Evolutionary conservation across 257 asterid species (phyloP).

Genomic region (Apocynum venetum): DNA sequence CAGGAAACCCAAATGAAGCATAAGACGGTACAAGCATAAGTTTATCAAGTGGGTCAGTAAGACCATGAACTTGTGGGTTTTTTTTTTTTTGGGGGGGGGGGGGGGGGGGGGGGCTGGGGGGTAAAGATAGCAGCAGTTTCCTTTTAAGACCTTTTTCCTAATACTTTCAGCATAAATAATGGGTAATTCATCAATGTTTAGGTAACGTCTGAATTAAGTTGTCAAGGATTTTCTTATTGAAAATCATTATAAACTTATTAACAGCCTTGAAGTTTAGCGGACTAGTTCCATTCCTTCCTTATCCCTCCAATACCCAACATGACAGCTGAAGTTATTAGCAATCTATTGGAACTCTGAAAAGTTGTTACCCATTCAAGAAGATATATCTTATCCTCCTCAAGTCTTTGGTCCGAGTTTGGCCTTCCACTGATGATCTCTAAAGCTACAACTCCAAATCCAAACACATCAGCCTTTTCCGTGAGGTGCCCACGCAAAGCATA

Average conservation of each 20-base stretch:
- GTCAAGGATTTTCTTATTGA: too few relatives aligned
- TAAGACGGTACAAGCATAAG: not conserved
- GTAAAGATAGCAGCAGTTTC: not conserved
- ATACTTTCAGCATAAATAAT: not conserved
- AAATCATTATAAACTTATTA: too few relatives aligned
- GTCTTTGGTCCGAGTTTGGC: slow-evolving; percentile 17
- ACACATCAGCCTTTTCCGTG: slow-evolving; percentile 27
- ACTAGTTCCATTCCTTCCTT: not conserved
- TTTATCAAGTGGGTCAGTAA: too few relatives aligned
- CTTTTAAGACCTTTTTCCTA: not conserved
- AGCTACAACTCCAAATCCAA: slow-evolving; percentile 27
- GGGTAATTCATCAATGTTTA: not conserved
- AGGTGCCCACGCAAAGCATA: slow-evolving; percentile 25
- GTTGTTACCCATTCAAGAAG: slow-evolving; percentile 28
- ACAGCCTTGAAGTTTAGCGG: not conserved
- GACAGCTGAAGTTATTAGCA: not conserved
- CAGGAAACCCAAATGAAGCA: not conserved
- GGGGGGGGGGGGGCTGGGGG: too few relatives aligned
- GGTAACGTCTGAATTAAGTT: not conserved
- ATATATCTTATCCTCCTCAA: slow-evolving; percentile 21
- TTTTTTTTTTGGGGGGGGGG: too few relatives aligned
- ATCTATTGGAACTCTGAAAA: not conserved
- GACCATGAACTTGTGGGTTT: too few relatives aligned
- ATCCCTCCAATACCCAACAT: not conserved
- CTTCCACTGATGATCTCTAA: slow-evolving; percentile 26